Base-by-base conservation (phyloP, 805 yeast genomes). In the Kurtzmaniella fragi region DNA sequence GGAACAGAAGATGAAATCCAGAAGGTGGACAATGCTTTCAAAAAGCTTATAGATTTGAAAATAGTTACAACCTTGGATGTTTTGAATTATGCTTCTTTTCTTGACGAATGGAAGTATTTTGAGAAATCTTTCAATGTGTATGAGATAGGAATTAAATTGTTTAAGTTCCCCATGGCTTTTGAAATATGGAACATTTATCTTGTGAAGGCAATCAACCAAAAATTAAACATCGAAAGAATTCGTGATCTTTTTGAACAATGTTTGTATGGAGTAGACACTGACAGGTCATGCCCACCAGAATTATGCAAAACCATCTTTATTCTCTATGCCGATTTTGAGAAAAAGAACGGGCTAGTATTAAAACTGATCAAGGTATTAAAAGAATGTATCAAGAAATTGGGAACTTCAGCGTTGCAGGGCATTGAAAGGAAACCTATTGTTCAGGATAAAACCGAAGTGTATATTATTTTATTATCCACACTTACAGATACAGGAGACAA, bases 171-270 rank as follows among this genome's bases (percentile, higher is more conserved):
- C 0, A 56, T 69, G 8, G 51, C 49, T 32, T 80, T 72, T 49
- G 86, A 86, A 47, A 67, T 89, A 13, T 87, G 91, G 90, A 76
- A 73, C 38, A 62, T 74, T 8, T 90, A 88, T 55, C 54, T 89
- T 26, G 58, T 72, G 0, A 78, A 75, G 39, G 71, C 78, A 0
- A 45, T 81, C 3, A 49, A 43, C 17, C 37, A 37, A 13, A 44
- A 47, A 7, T 54, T 37, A 12, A 37, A 31, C 17, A 29, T 38
- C 1, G 65, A 62, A 31, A 43, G 65, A 26, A 59, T 84, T 5
- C 64, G 95, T 28, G 95, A 85, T 41, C 51, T 84, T 12, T 89
- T 85, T 61, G 95, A 87, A 35, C 77, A 78, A 32, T 74, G 88
- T 4, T 48, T 85, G 3, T 66, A 62, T 4, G 64, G 52, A 9